Evolutionary conservation across 2,329 filamentous ascomycete species (phyloP), one percentile per base, ranked within the genome.

Genomic region (Trichoderma koningiopsis): DNA sequence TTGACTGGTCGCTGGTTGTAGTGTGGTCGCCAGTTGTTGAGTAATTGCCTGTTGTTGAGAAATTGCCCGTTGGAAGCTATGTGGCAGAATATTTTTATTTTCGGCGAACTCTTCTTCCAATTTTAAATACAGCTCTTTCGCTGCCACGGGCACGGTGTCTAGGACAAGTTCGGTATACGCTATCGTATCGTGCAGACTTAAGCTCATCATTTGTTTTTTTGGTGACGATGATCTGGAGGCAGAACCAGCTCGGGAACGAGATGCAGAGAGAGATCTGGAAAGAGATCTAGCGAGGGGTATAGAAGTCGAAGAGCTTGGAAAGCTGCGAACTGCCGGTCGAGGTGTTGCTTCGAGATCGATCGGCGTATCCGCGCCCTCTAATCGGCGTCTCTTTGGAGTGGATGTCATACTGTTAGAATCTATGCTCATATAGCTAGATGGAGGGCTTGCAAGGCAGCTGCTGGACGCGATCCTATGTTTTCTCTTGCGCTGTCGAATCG

Each of bases 201-300:
- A 55, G 52, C 52, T 55, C 52, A 55, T 55, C 52, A 55, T 55
- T 55, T 55, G 52, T 55, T 55, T 55, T 55, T 55, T 55, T 14
- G 52, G 52, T 14, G 52, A 55, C 14, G 52, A 55, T 55, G 52
- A 55, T 55, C 27, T 55, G 1, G 24, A 55, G n/a, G 52, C 27
- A 31, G 52, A 55, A 16, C 5, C 13, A 3, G 52, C 24, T 55
- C 16, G 11, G 52, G 52, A 16, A 14, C 11, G 27, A 55, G 24
- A 31, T 55, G 24, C 19, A 55, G 52, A 55, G 52, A 14, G 11
- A 29, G 52, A 14, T 55, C 52, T 19, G 52, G 52, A 29, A 14
- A 14, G 27, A 55, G 24, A 55, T 55, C 11, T 31, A 31, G 52
- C 4, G 29, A 55, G 52, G 16, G 52, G n/a, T 55, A 31, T 55